These are phyloP conservation scores for Mycena chlorophos DNA, from an alignment of 768 basidiomycete genomes.

Conservation along the genomic window DNA sequence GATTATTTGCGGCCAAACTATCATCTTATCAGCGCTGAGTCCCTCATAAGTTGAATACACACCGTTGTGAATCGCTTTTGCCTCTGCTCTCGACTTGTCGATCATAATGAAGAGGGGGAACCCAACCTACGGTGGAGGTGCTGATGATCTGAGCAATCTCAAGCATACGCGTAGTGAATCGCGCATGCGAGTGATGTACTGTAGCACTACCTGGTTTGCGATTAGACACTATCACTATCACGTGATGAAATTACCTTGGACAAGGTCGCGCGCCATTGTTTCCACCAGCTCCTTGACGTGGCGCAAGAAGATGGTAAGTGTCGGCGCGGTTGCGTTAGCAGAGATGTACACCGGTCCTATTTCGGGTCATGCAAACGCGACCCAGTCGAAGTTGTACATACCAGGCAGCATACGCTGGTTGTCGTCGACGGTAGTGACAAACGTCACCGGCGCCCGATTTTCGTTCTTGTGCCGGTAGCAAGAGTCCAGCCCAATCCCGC, in stretches of 20 bases:
- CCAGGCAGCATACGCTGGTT: slow-evolving; percentile 15
- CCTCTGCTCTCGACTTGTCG: slow-evolving; percentile 11
- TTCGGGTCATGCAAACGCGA: background rate
- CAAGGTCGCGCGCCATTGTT: slow-evolving; percentile 5
- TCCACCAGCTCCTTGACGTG: slow-evolving; percentile 11
- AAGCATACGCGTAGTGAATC: background rate
- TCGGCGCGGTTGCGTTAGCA: background rate
- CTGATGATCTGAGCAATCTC: background rate
- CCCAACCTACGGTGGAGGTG: slow-evolving; percentile 7
- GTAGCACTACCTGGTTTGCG: background rate
- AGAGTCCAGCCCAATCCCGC: slow-evolving; percentile 13
- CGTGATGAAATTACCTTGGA: background rate
- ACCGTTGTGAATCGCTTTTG: slow-evolving; percentile 2
- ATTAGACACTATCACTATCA: background rate
- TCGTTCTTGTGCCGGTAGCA: slow-evolving; percentile 20
- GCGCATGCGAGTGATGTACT: background rate
- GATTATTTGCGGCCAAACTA: slow-evolving; percentile 7
- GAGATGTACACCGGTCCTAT: slow-evolving; percentile 5
- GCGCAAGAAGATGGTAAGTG: background rate
- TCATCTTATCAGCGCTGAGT: background rate
- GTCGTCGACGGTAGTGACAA: slow-evolving; percentile 12
- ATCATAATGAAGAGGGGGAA: slow-evolving; percentile 16
- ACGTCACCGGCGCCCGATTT: slow-evolving; percentile 16
- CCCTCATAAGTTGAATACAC: background rate
- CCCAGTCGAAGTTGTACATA: background rate